Conservation (phyloP, 192 early-diverging fungal genomes). For the Mortierella antarctica region DNA sequence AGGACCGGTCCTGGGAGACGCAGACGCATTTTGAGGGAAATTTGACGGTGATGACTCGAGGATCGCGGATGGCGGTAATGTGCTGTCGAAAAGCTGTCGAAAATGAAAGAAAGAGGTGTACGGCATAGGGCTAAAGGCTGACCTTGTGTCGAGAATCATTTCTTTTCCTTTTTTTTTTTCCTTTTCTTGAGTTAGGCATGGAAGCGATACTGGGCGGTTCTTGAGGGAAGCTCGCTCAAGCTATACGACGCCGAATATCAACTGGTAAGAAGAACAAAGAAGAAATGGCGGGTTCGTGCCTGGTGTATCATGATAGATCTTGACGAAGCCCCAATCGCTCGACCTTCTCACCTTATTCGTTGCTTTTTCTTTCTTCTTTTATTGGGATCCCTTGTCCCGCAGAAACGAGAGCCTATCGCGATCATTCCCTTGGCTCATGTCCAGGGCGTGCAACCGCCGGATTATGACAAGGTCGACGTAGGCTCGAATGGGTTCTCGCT, state of each 20-base stretch:
- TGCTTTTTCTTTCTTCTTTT: neutral
- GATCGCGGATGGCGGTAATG: slow-evolving; percentile 19
- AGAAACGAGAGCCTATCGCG: slow-evolving; percentile 45
- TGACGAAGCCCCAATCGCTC: neutral
- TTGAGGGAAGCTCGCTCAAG: slow-evolving; percentile 34
- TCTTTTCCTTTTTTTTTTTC: neutral
- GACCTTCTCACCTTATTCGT: neutral
- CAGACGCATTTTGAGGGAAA: slow-evolving; percentile 23
- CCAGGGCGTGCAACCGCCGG: slow-evolving; percentile 27
- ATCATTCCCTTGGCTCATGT: slow-evolving; percentile 22
- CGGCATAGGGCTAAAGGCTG: neutral
- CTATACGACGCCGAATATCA: slow-evolving; percentile 50
- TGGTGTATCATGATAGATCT: neutral
- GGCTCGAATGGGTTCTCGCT: slow-evolving; percentile 27
- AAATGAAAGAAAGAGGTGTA: too few relatives aligned
- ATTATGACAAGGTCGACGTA: slow-evolving; percentile 45
- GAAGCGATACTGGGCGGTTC: slow-evolving; percentile 50
- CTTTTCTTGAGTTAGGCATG: slow-evolving; percentile 5
- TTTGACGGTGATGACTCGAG: slow-evolving; percentile 43
- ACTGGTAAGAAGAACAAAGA: slow-evolving; percentile 3
- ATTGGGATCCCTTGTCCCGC: neutral
- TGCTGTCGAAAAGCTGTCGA: neutral
- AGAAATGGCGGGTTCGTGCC: too few relatives aligned
- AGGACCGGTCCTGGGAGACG: slow-evolving; percentile 44
- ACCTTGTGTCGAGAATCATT: neutral